Evolutionary conservation across 176 grass and related monocot species (phyloP), one percentile per base, ranked within the genome.

Genomic region (Oryza meyeriana): DNA sequence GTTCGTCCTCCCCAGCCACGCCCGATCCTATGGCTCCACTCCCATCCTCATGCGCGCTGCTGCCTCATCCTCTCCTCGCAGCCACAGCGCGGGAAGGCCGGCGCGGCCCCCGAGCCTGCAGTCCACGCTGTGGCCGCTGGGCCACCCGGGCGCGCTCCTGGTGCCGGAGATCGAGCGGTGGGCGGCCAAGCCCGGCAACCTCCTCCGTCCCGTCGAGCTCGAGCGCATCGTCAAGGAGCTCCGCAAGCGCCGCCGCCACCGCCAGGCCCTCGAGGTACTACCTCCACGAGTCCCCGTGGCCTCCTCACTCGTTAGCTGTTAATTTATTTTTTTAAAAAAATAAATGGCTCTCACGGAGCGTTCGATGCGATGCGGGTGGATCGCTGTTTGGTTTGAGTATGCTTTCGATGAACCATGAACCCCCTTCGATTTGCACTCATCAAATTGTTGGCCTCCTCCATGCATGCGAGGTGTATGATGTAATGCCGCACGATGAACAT

Each of bases 231-330:
- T 97, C 64, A 85, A 40, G 63, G 89, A 86, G 64, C 89, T 97
- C 50, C 85, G 92, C 58, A 90, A 85, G 73, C 82, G 89, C 33
- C 87, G 81, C 36, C 81, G 87, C 83, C 89, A 87, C 52, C 73
- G 79, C 69, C 94, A 97, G 75, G 94, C 92, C 20, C 92, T 97
- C 47, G 91, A 97, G 94, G 94, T 97, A 85, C 22, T 66, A 12
- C n/a, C 45, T 3, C n/a, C n/a, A n/a, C n/a, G n/a, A n/a, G n/a
- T 45, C 42, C 13, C 10, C 18, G 2, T 70, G 3, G 11, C 57
- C 58, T 59, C 12, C 42, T 59, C 50, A n/a, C 18, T 31, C 34
- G 8, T 77, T 10, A 20, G 20, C 27, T 52, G 4, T 31, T 61
- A 5, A 12, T 31, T n/a, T n/a, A n/a, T 77, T 34, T 36, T 5